phyloP scores from a whole-genome alignment of 768 basidiomycete species.

The Kondoa subrosea region DNA sequence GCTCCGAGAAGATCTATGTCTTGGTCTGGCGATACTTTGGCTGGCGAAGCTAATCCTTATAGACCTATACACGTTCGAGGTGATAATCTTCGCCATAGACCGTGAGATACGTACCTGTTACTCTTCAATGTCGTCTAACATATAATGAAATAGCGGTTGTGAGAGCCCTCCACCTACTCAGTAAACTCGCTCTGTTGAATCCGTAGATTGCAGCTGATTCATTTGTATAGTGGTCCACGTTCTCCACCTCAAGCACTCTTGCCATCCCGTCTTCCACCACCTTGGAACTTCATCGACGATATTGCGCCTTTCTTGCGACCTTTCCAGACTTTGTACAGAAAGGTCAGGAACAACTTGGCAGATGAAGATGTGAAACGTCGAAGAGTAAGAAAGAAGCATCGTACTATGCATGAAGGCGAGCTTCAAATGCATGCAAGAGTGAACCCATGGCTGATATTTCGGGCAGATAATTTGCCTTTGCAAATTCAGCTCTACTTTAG shows the following conservation, averaged over 20 bases:
- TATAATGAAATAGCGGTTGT: neutral
- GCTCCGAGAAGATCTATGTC: neutral
- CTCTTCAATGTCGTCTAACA: neutral
- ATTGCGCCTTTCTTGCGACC: slow-evolving; percentile 2
- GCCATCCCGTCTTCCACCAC: neutral
- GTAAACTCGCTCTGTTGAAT: neutral
- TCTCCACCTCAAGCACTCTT: neutral
- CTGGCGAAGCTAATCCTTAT: neutral
- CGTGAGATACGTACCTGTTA: neutral
- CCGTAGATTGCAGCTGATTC: neutral
- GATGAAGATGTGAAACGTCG: neutral
- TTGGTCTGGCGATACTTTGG: neutral
- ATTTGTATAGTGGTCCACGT: neutral
- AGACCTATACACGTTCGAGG: neutral
- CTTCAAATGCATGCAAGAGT: no score
- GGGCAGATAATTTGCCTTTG: slow-evolving; percentile 6
- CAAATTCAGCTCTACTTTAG: slow-evolving; percentile 6
- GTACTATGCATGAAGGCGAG: neutral
- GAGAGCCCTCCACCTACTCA: neutral
- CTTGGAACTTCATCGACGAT: slow-evolving; percentile 2
- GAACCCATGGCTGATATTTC: no score
- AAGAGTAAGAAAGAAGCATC: neutral
- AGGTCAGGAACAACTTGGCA: neutral
- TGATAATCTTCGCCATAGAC: neutral
- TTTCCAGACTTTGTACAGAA: neutral